phyloP scores from a whole-genome alignment of 2,329 filamentous ascomycete genomes.

The Moelleriella libera region DNA sequence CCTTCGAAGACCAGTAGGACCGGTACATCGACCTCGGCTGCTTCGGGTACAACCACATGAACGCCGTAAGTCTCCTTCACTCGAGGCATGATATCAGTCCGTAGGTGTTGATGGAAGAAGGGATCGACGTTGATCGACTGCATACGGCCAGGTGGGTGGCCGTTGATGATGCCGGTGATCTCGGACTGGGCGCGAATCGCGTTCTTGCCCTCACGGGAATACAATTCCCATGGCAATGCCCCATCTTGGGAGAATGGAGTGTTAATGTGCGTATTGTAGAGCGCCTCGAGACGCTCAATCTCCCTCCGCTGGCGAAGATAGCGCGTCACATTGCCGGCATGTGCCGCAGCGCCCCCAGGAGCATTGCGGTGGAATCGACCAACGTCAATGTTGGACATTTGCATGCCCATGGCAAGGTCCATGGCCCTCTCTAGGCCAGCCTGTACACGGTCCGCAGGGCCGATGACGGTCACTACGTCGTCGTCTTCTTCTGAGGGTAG shows the following conservation, averaged over 20 bases:
- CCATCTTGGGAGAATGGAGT: constrained; percentile 57
- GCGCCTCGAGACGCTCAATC: constrained; percentile 66
- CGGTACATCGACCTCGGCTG: constrained; percentile 41
- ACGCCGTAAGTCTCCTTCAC: constrained; percentile 59
- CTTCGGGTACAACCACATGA: constrained; percentile 56
- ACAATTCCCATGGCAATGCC: constrained; percentile 73
- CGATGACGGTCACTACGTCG: constrained; percentile 74
- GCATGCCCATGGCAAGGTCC: constrained; percentile 78
- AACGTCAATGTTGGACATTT: constrained; percentile 71
- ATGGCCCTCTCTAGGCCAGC: constrained; percentile 70
- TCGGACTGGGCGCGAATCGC: constrained; percentile 61
- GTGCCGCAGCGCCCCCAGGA: constrained; percentile 55
- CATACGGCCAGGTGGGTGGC: constrained; percentile 61
- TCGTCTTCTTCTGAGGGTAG: constrained; percentile 66
- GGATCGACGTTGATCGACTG: constrained; percentile 54
- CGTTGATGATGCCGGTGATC: constrained; percentile 58
- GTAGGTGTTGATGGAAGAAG: constrained; percentile 65
- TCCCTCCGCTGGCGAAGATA: constrained; percentile 75
- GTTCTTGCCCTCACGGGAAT: constrained; percentile 75
- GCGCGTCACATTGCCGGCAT: constrained; percentile 75
- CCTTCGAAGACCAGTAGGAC: constrained; percentile 66
- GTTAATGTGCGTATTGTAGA: constrained; percentile 77
- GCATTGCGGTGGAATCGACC: constrained; percentile 64
- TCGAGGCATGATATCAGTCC: constrained; percentile 45
- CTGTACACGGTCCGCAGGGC: constrained; percentile 59